Evolutionary conservation across 352 stramenopile species (phyloP), one percentile per base, ranked within the genome.

Genomic region (Phytopythium oedochilum): DNA sequence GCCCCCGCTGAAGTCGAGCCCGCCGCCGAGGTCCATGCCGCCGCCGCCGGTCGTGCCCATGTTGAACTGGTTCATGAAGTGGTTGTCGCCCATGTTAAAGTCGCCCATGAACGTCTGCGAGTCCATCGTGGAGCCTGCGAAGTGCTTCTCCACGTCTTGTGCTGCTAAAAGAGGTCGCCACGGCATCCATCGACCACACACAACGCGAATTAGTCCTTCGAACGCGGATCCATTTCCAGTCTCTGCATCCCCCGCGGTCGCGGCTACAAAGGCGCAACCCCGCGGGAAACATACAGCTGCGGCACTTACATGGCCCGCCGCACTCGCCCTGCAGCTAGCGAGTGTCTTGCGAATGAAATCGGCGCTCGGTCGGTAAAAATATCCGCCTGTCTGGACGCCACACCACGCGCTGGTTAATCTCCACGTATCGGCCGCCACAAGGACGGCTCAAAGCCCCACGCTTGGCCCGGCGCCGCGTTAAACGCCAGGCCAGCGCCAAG

Each of bases 21-120:
- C 75, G 18, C 61, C 56, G 39, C 57, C 63, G 25, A 79, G 42
- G 42, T 88, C 74, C 67, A 85, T 73, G 3, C 48, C 59, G 39
- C 62, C 63, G 7, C 59, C 60, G 14, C 47, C n/a, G n/a, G n/a
- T 58, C 31, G 50, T 46, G 44, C 69, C 59, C 45, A 87, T 56
- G 55, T 84, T 86, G 60, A 91, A 87, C 62, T 87, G 74, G 57
- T 83, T 89, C 64, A 89, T 70, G 54, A 83, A 94, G 34, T 74
- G 73, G 60, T 84, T 89, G 59, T 92, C 80, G 25, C 70, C 63
- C 44, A 92, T 53, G 47, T 64, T 61, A 60, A 94, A 92, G 53
- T 92, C 84, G 35, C 74, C 73, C 34, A 90, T 73, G 58, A 91
- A 92, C 8, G 78, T 62, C 25, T 90, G 78, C 45, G 83, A 88